These are phyloP conservation scores for Calonectria pseudoturangicola DNA, from an alignment of 2,329 filamentous ascomycete genomes.

Conservation along the genomic window DNA sequence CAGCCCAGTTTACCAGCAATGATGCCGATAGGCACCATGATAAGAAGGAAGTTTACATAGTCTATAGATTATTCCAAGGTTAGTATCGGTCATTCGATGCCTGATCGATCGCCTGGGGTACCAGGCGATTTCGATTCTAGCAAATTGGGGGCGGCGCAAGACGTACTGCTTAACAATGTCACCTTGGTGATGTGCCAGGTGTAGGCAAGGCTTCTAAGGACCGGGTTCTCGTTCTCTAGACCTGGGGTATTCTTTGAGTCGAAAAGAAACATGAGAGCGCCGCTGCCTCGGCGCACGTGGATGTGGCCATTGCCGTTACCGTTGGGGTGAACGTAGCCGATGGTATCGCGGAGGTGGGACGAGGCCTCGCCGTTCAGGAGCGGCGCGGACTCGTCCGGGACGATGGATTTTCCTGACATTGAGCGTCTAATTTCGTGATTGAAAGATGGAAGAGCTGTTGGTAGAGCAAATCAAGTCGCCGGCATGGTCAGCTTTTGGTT, in stretches of 20 bases:
- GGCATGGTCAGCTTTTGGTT: constrained; percentile 56
- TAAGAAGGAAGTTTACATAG: constrained; percentile 81
- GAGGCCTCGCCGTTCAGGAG: constrained; percentile 62
- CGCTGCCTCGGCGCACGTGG: constrained; percentile 49
- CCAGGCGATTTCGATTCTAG: too few relatives aligned
- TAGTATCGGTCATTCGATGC: constrained; percentile 29
- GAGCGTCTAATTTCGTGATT: constrained; percentile 54
- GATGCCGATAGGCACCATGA: constrained; percentile 85
- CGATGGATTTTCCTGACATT: constrained; percentile 57
- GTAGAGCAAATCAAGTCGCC: constrained; percentile 50
- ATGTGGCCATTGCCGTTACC: constrained; percentile 51
- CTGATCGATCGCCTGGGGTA: not conserved
- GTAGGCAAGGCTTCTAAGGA: constrained; percentile 67
- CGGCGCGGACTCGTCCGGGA: constrained; percentile 63
- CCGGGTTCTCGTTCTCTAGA: constrained; percentile 67
- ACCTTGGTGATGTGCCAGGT: constrained; percentile 75
- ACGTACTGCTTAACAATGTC: constrained; percentile 76
- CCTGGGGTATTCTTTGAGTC: constrained; percentile 71
- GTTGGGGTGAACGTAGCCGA: constrained; percentile 40
- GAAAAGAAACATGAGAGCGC: constrained; percentile 66
- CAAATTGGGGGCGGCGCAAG: constrained; percentile 15
- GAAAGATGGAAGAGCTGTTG: constrained; percentile 54
- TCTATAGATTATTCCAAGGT: constrained; percentile 59
- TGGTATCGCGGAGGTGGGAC: constrained; percentile 46
- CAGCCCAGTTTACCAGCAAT: constrained; percentile 77